A percentile compares a stretch with the other conserved stretches of the same genome.
Evolutionary conservation across 2,329 filamentous ascomycete species (phyloP).

Genomic region (Lithohypha guttulata): DNA sequence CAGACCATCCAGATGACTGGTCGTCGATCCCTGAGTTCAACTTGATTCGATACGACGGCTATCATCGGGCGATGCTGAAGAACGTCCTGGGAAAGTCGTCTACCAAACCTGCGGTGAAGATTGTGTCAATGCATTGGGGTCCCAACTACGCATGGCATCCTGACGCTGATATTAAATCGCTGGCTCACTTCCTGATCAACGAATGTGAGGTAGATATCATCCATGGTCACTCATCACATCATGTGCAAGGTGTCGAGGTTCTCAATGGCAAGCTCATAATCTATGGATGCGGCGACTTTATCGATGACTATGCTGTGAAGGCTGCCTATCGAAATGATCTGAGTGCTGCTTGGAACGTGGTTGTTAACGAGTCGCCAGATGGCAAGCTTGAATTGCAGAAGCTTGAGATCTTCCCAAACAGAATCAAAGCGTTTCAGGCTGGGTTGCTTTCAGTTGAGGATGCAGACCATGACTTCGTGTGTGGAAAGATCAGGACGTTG

Average conservation of each 20-base stretch:
- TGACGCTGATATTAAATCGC: conserved; percentile 22
- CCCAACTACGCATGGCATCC: conserved; percentile 32
- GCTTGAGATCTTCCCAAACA: conserved; percentile 66
- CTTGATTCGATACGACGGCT: conserved; percentile 27
- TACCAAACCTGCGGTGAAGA: conserved; percentile 24
- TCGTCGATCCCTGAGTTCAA: conserved; percentile 26
- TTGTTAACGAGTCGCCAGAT: conserved; percentile 19
- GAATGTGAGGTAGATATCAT: conserved; percentile 33
- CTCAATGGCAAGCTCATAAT: conserved; percentile 29
- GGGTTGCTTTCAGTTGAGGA: conserved; percentile 24
- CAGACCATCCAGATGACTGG: conserved; percentile 31
- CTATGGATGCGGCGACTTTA: conserved; percentile 34
- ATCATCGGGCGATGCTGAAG: conserved; percentile 22
- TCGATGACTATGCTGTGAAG: conserved; percentile 33
- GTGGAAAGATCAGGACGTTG: conserved; percentile 23
- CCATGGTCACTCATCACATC: conserved; percentile 33
- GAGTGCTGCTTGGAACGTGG: conserved; percentile 30
- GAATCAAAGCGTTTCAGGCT: conserved; percentile 59
- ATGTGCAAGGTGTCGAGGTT: conserved; percentile 32
- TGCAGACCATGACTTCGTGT: conserved; percentile 27
- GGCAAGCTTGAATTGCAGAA: conserved; percentile 43
- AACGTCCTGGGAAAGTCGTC: neutral
- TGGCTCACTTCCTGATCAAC: conserved; percentile 32
- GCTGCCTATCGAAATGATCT: conserved; percentile 30
- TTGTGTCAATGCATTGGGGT: conserved; percentile 34